Percentiles rank a stretch among this genome's conserved stretches.
Evolutionary conservation across 2,329 filamentous ascomycete genomes (phyloP).

Genomic region (Fusarium anthophilum): DNA sequence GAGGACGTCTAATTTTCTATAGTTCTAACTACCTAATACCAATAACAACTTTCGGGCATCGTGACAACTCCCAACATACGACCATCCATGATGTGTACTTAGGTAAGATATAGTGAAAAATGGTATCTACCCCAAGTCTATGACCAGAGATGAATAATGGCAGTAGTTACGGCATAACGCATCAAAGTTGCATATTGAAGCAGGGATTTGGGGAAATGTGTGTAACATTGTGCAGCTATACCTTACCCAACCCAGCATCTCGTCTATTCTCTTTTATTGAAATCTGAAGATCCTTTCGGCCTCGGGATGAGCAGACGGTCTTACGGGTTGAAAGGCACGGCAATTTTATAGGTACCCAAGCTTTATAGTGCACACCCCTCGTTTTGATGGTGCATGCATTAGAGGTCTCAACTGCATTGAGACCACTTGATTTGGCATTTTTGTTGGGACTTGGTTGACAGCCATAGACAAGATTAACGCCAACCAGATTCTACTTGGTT

Average conservation of each 20-base stretch:
- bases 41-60: not conserved
- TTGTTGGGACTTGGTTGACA: constrained; percentile 31
- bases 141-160: not conserved
- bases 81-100: not conserved
- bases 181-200: not conserved
- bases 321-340: not conserved
- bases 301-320: constrained; percentile 14
- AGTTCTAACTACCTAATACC: not conserved
- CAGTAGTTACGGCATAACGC: not conserved
- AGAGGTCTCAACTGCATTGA: constrained; percentile 28
- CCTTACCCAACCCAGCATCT: constrained; percentile 23
- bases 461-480: not conserved
- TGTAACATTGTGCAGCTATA: not conserved
- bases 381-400: constrained; percentile 8
- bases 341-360: not conserved
- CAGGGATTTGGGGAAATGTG: not conserved
- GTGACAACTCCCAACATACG: not conserved
- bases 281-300: constrained; percentile 27
- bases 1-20: not conserved
- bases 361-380: not conserved
- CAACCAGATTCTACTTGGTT: not conserved
- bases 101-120: not conserved
- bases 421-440: constrained; percentile 2
- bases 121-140: not conserved
- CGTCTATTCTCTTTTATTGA: not conserved